phyloP scores from a whole-genome alignment of 352 stramenopile species.

The Phytophthora hibernalis region DNA sequence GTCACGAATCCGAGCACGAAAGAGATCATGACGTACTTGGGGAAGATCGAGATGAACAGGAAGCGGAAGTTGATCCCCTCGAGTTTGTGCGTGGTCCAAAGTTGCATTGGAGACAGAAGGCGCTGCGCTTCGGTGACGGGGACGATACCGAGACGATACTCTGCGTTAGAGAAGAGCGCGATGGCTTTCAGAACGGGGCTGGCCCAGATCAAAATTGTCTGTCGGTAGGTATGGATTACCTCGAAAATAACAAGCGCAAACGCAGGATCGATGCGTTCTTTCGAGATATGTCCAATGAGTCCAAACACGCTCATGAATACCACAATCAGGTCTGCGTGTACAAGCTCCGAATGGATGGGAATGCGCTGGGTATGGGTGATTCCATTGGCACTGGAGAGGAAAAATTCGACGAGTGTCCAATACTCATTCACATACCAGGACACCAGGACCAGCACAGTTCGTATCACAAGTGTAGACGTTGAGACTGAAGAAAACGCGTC shows the following conservation, averaged over 20 bases:
- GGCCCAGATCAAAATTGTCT: slow-evolving; percentile 3
- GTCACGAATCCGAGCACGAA: slow-evolving; percentile 25
- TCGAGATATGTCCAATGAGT: slow-evolving; percentile 31
- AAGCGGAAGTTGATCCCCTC: slow-evolving; percentile 31
- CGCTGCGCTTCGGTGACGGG: slow-evolving; percentile 22
- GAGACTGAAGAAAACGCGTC: slow-evolving; percentile 50
- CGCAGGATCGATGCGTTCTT: slow-evolving; percentile 43
- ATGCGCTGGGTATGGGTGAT: slow-evolving; percentile 19
- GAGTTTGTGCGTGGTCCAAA: slow-evolving; percentile 36
- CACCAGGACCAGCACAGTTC: slow-evolving; percentile 36
- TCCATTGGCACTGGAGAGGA: slow-evolving; percentile 14
- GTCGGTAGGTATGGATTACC: slow-evolving; percentile 26
- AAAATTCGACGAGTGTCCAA: slow-evolving; percentile 43
- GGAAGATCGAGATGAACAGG: slow-evolving; percentile 19
- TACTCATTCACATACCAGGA: slow-evolving; percentile 46
- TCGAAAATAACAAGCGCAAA: slow-evolving; percentile 41
- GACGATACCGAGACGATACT: slow-evolving; percentile 30
- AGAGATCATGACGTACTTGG: slow-evolving; percentile 20
- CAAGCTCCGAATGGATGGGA: slow-evolving; percentile 32
- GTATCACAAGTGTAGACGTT: slow-evolving; percentile 33
- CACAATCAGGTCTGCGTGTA: slow-evolving; percentile 42
- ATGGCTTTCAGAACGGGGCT: slow-evolving; percentile 3
- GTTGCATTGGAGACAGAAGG: slow-evolving; percentile 17
- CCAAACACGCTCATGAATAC: slow-evolving; percentile 42
- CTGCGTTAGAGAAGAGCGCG: slow-evolving; percentile 5